Evolutionary conservation across 495 filamentous ascomycete species (phyloP), one percentile per base, ranked within the genome.

Genomic region (Lophiotrema nucula): DNA sequence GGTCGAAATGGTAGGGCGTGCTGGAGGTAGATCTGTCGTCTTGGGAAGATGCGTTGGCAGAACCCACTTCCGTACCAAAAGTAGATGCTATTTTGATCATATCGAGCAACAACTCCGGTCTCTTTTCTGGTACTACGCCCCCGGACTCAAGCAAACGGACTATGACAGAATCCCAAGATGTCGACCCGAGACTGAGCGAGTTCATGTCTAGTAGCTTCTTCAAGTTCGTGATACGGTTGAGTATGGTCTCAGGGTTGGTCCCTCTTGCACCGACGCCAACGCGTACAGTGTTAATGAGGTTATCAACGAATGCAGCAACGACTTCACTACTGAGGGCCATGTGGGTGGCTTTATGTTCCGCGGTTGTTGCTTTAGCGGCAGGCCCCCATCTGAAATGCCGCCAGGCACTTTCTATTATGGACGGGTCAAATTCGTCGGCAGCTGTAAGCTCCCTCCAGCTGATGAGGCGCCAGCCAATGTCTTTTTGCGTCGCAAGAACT

Each of bases 271-370:
- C 66, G 21, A 68, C 64, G 12, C 66, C 66, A 13, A 67, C 41
- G 10, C 63, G 67, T 19, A 74, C 60, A 12, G 62, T 60, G 55
- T 77, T 80, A 21, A 77, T 59, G 26, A 85, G 61, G 39, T 76
- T 78, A 60, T 79, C 78, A 27, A 83, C 66, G 26, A 84, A 68
- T 18, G 77, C 77, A 19, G 70, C 59, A 16, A 84, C 73, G 16
- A 85, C 79, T 69, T 88, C 83, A 26, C 72, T 68, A 64, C 83
- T 85, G 50, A 87, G 76, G 27, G 74, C 72, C 37, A 68, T 61
- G 0, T 70, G 59, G 5, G 53, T 31, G 12, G 39, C 21, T 4
- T 53, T 33, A 23, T 57, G 47, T 42, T 60, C 54, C n/a, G 48
- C 26, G 4, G 49, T 46, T n/a, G 31, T 18, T 22, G 44, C 6